phyloP scores from a whole-genome alignment of 495 filamentous ascomycete species.

The Baudoinia panamericana region DNA sequence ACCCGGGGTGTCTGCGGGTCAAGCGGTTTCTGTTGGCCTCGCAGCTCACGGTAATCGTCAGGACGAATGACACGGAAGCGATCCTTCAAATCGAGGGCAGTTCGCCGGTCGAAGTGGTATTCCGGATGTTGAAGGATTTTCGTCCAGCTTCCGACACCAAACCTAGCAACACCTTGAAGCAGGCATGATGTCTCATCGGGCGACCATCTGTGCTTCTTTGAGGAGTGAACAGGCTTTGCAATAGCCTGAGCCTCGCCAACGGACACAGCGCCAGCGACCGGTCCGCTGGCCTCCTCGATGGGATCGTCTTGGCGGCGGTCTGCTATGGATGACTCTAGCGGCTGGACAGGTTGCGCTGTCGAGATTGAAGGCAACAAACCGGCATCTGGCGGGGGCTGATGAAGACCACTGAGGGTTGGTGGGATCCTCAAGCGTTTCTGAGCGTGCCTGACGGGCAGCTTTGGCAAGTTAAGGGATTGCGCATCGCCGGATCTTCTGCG shows the following conservation, averaged over 20 bases:
- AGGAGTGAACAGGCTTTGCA: too few relatives aligned
- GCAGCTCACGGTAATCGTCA: conserved; percentile 21
- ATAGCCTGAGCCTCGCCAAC: too few relatives aligned
- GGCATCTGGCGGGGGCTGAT: conserved; percentile 30
- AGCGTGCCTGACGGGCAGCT: conserved; percentile 7
- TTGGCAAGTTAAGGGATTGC: conserved; percentile 11
- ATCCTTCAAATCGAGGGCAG: conserved; percentile 75
- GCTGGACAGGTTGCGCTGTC: conserved; percentile 12
- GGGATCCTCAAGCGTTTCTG: conserved; percentile 23
- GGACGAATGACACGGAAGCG: conserved; percentile 68
- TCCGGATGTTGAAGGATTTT: conserved; percentile 63
- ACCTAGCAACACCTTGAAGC: conserved; percentile 61
- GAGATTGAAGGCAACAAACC: conserved; percentile 28
- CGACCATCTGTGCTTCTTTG: too few relatives aligned
- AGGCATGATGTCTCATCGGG: conserved; percentile 72
- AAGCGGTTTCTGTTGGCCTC: conserved; percentile 4
- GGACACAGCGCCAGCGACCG: too few relatives aligned
- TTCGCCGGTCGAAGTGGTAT: conserved; percentile 61
- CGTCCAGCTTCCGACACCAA: conserved; percentile 82
- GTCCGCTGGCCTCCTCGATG: too few relatives aligned
- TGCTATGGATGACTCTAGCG: too few relatives aligned
- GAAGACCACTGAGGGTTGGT: conserved; percentile 27
- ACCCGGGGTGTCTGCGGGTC: conserved; percentile 7
- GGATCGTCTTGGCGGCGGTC: too few relatives aligned
- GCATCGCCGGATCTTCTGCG: conserved; percentile 12